Evolutionary conservation across 2,329 filamentous ascomycete species (phyloP), one percentile per base, ranked within the genome.

Genomic region (Emydomyces testavorans): DNA sequence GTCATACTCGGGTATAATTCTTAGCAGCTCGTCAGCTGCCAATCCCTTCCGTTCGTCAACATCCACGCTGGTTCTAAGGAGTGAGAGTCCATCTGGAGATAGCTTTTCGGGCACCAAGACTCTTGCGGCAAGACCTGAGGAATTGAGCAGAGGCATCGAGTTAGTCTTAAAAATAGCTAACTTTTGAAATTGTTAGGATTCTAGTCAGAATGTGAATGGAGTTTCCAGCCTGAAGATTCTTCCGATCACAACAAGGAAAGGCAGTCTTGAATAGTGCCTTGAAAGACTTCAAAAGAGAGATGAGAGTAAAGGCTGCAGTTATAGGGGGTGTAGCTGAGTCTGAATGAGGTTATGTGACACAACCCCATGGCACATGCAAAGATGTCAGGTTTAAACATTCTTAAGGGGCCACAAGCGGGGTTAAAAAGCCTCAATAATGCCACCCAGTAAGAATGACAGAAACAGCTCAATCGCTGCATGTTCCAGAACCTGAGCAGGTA

Each of bases 81-180:
- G 68, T 15, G 80, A 76, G 15, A 90, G 71, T 8, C 85, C 85
- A 62, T 90, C 85, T n/a, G 79, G 71, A 1, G 84, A 89, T 37
- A 90, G 75, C 62, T 87, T 88, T 60, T 90, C 85, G 1, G 85
- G 80, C 34, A 89, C 83, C 23, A 92, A 76, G 52, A 89, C 71
- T 59, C 73, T 77, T 1, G 71, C 66, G 34, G 61, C 65, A 16
- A 57, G 49, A 24, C 55, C 34, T n/a, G 52, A 35, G 13, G 55
- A 40, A 44, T 56, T 54, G 16, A 56, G 43, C 16, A 56, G 50
- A 20, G 54, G 50, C 58, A 61, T 58, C 5, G 3, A 13, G 21
- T 54, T 15, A 32, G 16, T 43, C 7, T 7, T 3, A 28, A 8
- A 6, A n/a, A n/a, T n/a, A n/a, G n/a, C n/a, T n/a, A n/a, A n/a